phyloP scores from a whole-genome alignment of 805 yeast genomes.

The Wickerhamomyces rabaulensis region DNA sequence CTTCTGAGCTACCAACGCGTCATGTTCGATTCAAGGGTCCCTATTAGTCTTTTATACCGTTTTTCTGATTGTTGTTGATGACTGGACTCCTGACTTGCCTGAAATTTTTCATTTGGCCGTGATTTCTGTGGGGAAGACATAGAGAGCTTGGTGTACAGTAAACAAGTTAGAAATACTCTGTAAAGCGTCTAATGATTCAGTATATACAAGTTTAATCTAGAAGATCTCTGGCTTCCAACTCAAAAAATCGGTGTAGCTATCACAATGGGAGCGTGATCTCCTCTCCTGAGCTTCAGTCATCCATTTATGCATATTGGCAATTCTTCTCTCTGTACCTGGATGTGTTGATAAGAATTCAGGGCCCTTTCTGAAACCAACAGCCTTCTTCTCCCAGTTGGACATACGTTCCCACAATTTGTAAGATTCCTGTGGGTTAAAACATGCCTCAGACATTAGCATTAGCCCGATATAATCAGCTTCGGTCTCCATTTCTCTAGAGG shows the following conservation, averaged over 20 bases:
- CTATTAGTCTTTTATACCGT: too few relatives aligned
- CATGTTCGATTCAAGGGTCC: too few relatives aligned
- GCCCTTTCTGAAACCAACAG: conserved; percentile 19
- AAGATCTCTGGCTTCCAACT: conserved; percentile 5
- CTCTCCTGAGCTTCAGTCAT: conserved; percentile 41
- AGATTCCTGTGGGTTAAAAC: conserved; percentile 76
- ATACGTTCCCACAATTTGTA: conserved; percentile 79
- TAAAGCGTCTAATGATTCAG: too few relatives aligned
- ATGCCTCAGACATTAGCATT: conserved; percentile 85
- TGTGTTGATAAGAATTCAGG: conserved; percentile 81
- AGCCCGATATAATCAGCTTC: conserved; percentile 96
- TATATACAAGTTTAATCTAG: background rate
- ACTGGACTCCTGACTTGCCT: too few relatives aligned
- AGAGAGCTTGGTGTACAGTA: too few relatives aligned
- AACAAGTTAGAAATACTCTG: too few relatives aligned
- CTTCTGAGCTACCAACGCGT: too few relatives aligned
- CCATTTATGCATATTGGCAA: conserved; percentile 64
- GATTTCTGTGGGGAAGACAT: too few relatives aligned
- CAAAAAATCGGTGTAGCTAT: conserved; percentile 9
- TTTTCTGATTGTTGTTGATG: too few relatives aligned
- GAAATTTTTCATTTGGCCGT: too few relatives aligned
- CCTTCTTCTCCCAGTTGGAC: conserved; percentile 44
- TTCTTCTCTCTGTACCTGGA: conserved; percentile 76
- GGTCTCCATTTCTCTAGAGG: conserved; percentile 88
- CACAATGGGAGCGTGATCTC: conserved; percentile 12